phyloP scores from a whole-genome alignment of 73 alveolate genomes.

The Loxodes magnus region DNA sequence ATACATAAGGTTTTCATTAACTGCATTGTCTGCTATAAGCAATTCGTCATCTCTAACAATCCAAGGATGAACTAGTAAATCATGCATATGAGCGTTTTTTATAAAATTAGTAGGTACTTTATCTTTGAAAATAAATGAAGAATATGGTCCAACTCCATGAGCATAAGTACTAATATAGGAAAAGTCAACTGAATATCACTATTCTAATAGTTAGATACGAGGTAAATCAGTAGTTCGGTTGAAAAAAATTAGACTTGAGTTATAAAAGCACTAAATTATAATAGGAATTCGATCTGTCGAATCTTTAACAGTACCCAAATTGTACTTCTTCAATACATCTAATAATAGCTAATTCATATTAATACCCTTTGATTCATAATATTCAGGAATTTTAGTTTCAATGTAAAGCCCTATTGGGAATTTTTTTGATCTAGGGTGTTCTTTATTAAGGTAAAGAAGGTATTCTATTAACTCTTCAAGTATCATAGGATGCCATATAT shows the following conservation, averaged over 20 bases:
- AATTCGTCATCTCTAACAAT: slow-evolving; percentile 20
- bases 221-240: slow-evolving; percentile 28
- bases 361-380: slow-evolving; percentile 12
- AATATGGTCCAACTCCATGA: slow-evolving; percentile 40
- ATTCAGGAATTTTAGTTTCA: slow-evolving; percentile 19
- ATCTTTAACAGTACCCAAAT: slow-evolving; percentile 13
- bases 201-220: slow-evolving; percentile 18
- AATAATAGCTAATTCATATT: slow-evolving; percentile 13
- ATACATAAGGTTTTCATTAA: slow-evolving; percentile 8
- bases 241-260: slow-evolving; percentile 3
- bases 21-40: slow-evolving; percentile 6
- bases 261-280: slow-evolving; percentile 36
- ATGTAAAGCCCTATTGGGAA: slow-evolving; percentile 22
- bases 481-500: slow-evolving; percentile 2
- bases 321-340: neutral
- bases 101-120: slow-evolving; percentile 2
- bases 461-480: slow-evolving; percentile 19
- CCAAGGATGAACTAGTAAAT: slow-evolving; percentile 28
- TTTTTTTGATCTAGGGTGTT: neutral
- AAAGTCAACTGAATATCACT: neutral
- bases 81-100: slow-evolving; percentile 6
- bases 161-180: no score
- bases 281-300: slow-evolving; percentile 17
- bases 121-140: slow-evolving; percentile 9
- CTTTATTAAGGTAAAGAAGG: neutral